Evolutionary conservation across 1,139 yeast genomes (phyloP).

Genomic region (Hyphopichia wangnamkhiaoensis): DNA sequence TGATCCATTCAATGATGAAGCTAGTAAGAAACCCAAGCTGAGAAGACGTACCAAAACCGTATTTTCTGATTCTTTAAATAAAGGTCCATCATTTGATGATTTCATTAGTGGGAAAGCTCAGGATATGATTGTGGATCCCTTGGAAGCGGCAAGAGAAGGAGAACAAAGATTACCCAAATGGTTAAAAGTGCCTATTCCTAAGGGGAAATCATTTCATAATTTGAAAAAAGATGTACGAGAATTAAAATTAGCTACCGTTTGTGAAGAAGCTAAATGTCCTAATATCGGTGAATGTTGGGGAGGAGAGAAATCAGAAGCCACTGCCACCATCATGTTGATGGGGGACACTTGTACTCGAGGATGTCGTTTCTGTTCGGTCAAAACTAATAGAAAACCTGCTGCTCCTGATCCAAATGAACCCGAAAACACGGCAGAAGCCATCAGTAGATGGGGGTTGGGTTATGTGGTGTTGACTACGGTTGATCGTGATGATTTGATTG

Average conservation of each 20-base stretch:
- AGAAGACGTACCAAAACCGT: slow-evolving; percentile 54
- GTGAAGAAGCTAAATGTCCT: slow-evolving; percentile 98
- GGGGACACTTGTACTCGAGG: slow-evolving; percentile 99
- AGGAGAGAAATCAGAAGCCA: slow-evolving; percentile 92
- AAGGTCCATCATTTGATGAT: slow-evolving; percentile 94
- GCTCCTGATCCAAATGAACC: slow-evolving; percentile 96
- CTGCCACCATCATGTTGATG: slow-evolving; percentile 97
- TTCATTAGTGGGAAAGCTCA: slow-evolving; percentile 81
- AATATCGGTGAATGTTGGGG: slow-evolving; percentile 99
- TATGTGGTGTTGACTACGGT: slow-evolving; percentile 97
- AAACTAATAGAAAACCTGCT: slow-evolving; percentile 84
- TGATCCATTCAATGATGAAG: slow-evolving; percentile 5
- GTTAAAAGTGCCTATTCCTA: slow-evolving; percentile 95
- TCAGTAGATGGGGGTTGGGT: slow-evolving; percentile 97
- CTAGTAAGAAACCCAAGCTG: slow-evolving; percentile 9
- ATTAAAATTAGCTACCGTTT: slow-evolving; percentile 87
- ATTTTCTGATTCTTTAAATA: slow-evolving; percentile 70
- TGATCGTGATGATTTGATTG: slow-evolving; percentile 91
- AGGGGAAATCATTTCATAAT: slow-evolving; percentile 78
- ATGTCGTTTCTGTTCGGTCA: slow-evolving; percentile 95
- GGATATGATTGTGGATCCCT: slow-evolving; percentile 62
- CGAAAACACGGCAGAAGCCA: slow-evolving; percentile 96
- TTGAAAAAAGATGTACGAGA: slow-evolving; percentile 87
- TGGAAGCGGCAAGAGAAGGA: slow-evolving; percentile 62
- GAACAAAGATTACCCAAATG: slow-evolving; percentile 82